phyloP scores from a whole-genome alignment of 352 stramenopile genomes.

The Globisporangium uncinulatum region DNA sequence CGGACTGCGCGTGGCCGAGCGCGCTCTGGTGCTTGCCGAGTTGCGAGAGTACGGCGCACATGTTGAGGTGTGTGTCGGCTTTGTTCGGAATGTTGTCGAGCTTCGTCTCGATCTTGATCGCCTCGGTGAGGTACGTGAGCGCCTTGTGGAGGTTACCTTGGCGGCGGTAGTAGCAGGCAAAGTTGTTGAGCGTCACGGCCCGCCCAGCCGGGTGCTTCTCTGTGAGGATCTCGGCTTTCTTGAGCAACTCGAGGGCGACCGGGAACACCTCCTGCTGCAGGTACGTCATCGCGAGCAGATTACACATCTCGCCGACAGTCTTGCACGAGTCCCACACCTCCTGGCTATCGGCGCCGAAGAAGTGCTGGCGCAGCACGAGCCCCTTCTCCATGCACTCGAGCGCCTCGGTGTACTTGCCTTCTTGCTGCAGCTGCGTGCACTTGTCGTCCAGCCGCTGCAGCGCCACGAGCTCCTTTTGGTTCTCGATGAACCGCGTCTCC shows the following conservation, averaged over 20 bases:
- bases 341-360: conserved; percentile 89
- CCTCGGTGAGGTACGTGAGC: conserved; percentile 90
- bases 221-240: conserved; percentile 93
- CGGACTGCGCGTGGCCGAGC: conserved; percentile 89
- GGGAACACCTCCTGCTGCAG: conserved; percentile 92
- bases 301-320: conserved; percentile 93
- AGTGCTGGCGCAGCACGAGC: conserved; percentile 90
- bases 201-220: conserved; percentile 75
- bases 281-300: conserved; percentile 94
- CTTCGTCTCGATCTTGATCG: conserved; percentile 88
- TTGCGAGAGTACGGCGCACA: conserved; percentile 92
- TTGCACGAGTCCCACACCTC: conserved; percentile 89
- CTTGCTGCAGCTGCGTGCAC: conserved; percentile 86
- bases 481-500: conserved; percentile 38
- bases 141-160: conserved; percentile 89
- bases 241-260: conserved; percentile 89
- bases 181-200: conserved; percentile 93
- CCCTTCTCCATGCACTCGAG: conserved; percentile 93
- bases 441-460: conserved; percentile 89
- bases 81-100: conserved; percentile 86
- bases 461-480: conserved; percentile 84
- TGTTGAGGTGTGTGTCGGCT: conserved; percentile 93
- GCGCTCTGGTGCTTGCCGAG: conserved; percentile 88
- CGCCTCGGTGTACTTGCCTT: conserved; percentile 90
- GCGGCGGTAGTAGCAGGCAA: conserved; percentile 91